Base-by-base conservation (phyloP, 352 stramenopile genomes). In the Globisporangium viniferum region DNA sequence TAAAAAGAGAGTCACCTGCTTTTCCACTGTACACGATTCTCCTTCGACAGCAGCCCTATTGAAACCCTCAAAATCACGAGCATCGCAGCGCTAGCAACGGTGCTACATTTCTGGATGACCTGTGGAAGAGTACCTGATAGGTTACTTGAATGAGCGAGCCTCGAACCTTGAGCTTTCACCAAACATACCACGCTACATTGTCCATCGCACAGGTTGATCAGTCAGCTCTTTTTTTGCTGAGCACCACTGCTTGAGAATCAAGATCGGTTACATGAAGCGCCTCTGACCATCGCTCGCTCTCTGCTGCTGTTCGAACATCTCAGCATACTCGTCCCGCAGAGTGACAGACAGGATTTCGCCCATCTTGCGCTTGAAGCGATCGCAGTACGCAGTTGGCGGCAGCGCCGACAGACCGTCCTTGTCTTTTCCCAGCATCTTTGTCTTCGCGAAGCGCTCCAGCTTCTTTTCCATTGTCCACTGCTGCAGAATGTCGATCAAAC, bases 381-480 rank as follows among this genome's bases (percentile, higher is more conserved):
- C 85, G 68, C 84, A 94, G 64, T 97, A 97, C n/a, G 84, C 75
- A 7, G 82, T 89, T 3, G 90, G 86, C 9, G 89, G 80, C 39
- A 93, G 79, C 2, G 90, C 90, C 24, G 86, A 95, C 20, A 97
- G 77, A 2, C 90, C 90, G 44, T 94, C 86, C 0, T 77, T 68
- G 70, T 96, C 88, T 69, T 90, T 91, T 0, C 81, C 81, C 2
- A 95, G 73, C 27, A 97, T n/a, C 66, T 92, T 89, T 2, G 87
- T 90, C 74, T 97, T 97, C 29, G 81, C 77, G 59, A 96, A 94
- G 10, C 89, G 88, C 76, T 97, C 91, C 9, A 96, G 72, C 63
- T 94, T 93, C 76, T 97, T 97, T 64, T 94, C 84, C 79, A 93
- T 95, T 58, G 92, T 97, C 88, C 88, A 96, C 63, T 86, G 89